Evolutionary conservation across 2,329 filamentous ascomycete genomes (phyloP), one percentile per base, ranked within the genome.

Genomic region (Colletotrichum spinosum): DNA sequence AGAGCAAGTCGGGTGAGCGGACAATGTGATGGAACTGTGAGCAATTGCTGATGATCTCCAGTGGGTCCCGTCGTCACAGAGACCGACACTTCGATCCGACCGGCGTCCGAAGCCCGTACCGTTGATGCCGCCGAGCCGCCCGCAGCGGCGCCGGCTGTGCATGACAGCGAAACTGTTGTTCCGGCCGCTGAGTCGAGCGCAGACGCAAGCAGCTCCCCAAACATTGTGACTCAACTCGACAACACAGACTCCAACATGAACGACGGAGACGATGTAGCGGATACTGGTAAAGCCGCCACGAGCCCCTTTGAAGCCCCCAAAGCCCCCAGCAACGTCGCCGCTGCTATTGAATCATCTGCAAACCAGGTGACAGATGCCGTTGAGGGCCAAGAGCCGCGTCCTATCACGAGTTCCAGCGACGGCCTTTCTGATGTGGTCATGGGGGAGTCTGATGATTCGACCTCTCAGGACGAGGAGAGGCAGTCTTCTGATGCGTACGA

Each of bases 401-500:
- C 60, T 39, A 49, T 34, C 34, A 52, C 59, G 13, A 55, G 11
- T 38, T 53, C 54, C 12, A 55, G 34, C 44, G 49, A 69, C 37
- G 55, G 59, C 41, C 56, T 44, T 17, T 67, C 64, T 41, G 68
- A 70, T 57, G 46, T 67, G 42, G 59, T 52, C 34, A 70, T 69
- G 69, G 56, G 55, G 15, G 69, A 69, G 38, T 59, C 60, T 13
- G 54, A 64, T 34, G 48, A 42, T n/a, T 48, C 52, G 8, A 49
- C 41, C 52, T 65, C 63, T 44, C 53, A 69, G 1, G 70, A 71
- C 46, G 59, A 55, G 13, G 71, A 70, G n/a, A 52, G 65, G 45
- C 49, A 60, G 17, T 44, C 39, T 12, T 70, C 84, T 2, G 86
- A 88, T 65, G 81, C 77, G 53, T 88, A 88, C 70, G 85, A 89